A percentile compares a stretch with the other conserved stretches of the same genome.
These are phyloP conservation scores for Hylodesmum podocarpum DNA, from an alignment of 306 rosid genomes.

Conservation along the genomic window DNA sequence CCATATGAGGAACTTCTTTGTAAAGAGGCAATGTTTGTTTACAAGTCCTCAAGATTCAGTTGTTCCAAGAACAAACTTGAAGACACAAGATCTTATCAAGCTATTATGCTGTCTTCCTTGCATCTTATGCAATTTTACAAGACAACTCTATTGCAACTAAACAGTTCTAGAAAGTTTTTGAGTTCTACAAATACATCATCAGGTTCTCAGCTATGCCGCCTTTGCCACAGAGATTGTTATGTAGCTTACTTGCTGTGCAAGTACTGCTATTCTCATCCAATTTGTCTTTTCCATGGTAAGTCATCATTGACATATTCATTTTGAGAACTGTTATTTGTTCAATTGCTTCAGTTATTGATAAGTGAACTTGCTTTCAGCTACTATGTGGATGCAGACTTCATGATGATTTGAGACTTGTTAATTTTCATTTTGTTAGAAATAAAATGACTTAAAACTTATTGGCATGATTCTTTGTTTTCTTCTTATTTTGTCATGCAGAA, in stretches of 20 bases:
- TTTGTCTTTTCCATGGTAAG: slow-evolving; percentile 46
- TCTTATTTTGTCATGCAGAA: slow-evolving; percentile 9
- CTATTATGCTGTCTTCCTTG: slow-evolving; percentile 24
- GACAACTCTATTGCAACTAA: slow-evolving; percentile 3
- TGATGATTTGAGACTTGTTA: neutral
- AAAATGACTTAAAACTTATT: neutral
- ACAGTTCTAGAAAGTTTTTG: neutral
- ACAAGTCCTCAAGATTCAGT: slow-evolving; percentile 14
- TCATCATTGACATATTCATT: neutral
- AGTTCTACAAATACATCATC: slow-evolving; percentile 10
- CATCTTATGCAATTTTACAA: slow-evolving; percentile 32
- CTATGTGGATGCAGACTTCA: neutral
- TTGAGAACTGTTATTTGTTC: neutral
- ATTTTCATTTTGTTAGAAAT: neutral
- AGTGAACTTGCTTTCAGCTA: neutral
- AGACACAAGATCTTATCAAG: slow-evolving; percentile 19
- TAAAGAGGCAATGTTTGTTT: slow-evolving; percentile 40
- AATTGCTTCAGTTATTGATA: neutral
- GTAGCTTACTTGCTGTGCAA: slow-evolving; percentile 37
- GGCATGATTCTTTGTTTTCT: neutral
- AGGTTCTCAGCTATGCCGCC: slow-evolving; percentile 21
- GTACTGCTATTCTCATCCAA: slow-evolving; percentile 33
- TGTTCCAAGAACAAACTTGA: neutral
- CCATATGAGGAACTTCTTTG: slow-evolving; percentile 50
- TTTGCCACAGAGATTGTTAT: slow-evolving; percentile 43